Evolutionary conservation across 2,329 filamentous ascomycete species (phyloP), one percentile per base, ranked within the genome.

Genomic region (Pseudovirgaria hyperparasitica): DNA sequence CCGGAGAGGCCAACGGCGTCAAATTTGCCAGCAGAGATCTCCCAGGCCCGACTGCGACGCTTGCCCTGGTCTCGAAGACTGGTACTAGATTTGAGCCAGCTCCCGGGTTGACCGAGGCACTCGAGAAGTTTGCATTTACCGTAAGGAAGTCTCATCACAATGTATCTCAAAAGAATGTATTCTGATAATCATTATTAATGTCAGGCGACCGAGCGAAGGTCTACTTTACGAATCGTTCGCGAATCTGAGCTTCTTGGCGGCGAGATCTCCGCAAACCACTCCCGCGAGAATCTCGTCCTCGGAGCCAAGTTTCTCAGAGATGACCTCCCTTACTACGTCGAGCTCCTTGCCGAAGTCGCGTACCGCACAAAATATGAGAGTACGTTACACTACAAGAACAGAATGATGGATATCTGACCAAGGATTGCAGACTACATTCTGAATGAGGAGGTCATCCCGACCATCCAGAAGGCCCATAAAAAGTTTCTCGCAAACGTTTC

Each of bases 111-210:
- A 79, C 87, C 39, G 79, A 86, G 52, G 87, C 80, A 32, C 71
- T 98, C 41, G 81, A 90, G 65, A 81, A 84, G 57, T 98, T 92
- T 65, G 87, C 92, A 40, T 98, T 94, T 75, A 92, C 92, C 82
- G 90, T 85, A 57, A 45, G 41, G 30, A 33, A 33, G 39, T 35
- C 43, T 53, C 42, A 39, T 37, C 35, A 8, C 9, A 11, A 27
- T 15, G 28, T 10, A 28, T 23, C 27, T 29, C 8, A 29, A 21
- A 19, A 19, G 23, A 27, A 37, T 36, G 35, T 42, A 22, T 24
- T 28, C 46, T 50, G 38, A 51, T 39, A 33, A 30, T 37, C 41
- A 42, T 46, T 45, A 44, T 36, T 28, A 25, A 29, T 39, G n/a
- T 14, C 48, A 87, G 79, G 85, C 78, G 67, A 98, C 90, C 46